Evolutionary conservation across 2,329 filamentous ascomycete genomes (phyloP).

Genomic region (Fusarium heterosporum): DNA sequence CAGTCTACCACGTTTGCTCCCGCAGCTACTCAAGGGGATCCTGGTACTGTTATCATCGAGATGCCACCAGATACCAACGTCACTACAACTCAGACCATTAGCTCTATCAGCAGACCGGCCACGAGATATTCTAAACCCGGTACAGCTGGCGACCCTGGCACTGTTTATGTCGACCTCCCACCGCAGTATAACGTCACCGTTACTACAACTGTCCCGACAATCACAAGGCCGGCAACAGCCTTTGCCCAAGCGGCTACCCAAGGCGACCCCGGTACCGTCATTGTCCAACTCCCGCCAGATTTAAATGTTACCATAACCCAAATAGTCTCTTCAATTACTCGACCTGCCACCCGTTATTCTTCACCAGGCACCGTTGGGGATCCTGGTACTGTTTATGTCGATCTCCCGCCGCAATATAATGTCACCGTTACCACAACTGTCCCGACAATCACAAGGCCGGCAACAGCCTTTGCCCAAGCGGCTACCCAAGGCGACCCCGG

Average conservation of each 20-base stretch:
- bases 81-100: slow-evolving; percentile 18
- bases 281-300: slow-evolving; percentile 19
- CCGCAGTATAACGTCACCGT: slow-evolving; percentile 20
- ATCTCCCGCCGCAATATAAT: slow-evolving; percentile 25
- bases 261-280: slow-evolving; percentile 25
- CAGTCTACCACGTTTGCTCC: neutral
- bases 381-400: slow-evolving; percentile 13
- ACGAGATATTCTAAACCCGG: slow-evolving; percentile 11
- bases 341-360: slow-evolving; percentile 9
- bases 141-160: slow-evolving; percentile 14
- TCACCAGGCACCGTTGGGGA: slow-evolving; percentile 4
- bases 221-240: slow-evolving; percentile 6
- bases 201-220: slow-evolving; percentile 13
- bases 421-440: slow-evolving; percentile 15
- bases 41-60: slow-evolving; percentile 17
- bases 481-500: slow-evolving; percentile 17
- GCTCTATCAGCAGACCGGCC: slow-evolving; percentile 12
- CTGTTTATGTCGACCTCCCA: slow-evolving; percentile 20
- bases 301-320: slow-evolving; percentile 23
- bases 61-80: slow-evolving; percentile 14
- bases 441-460: slow-evolving; percentile 8
- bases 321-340: slow-evolving; percentile 14
- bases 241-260: slow-evolving; percentile 15
- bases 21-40: slow-evolving; percentile 16
- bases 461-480: slow-evolving; percentile 20